Base-by-base conservation (phyloP, 2,329 filamentous ascomycete species). In the Aspergillus japonicus region DNA sequence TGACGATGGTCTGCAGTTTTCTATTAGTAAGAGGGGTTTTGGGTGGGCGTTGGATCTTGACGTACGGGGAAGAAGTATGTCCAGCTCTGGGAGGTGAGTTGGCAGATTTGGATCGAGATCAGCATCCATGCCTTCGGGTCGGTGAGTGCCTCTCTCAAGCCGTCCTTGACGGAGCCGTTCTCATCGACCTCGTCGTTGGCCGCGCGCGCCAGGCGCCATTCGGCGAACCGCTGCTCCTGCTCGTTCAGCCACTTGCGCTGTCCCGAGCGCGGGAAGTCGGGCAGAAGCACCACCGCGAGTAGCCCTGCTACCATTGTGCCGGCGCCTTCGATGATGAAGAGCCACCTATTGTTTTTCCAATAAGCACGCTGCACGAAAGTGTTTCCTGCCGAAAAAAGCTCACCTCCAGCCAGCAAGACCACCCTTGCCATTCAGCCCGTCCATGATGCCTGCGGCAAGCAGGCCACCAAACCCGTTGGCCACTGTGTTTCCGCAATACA, bases 401-500 rank as follows among this genome's bases (percentile, higher is more conserved):
- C 11, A 58, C 63, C 73, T 63, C 76, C 79, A 81, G 0, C 75
- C 74, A 23, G 70, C 67, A 0, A 81, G 58, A 2, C 79, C 78
- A 24, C 72, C 67, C 2, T 67, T 72, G 14, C 75, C 76, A 47
- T 80, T 72, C 21, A 80, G 67, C 2, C 69, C 69, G 1, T 66
- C 66, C 6, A 72, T 73, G 1, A 66, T 60, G 12, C 62, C 64
- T 2, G 64, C 64, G 16, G 62, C 64, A 6, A 66, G 76, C 67
- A 81, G 68, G 12, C 79, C 79, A 4, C 73, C 74, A 53, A 81
- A 78, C 1, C 71, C 71, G 44, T 72, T 74, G 3, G 77, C 73
- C 6, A 78, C 65, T n/a, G 74, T 63, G 52, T 73, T 77, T 5
- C 76, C 77, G 5, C 72, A 75, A 62, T 81, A 82, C 44, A 81